These are phyloP conservation scores for Ogataea ramenticola DNA, from an alignment of 805 yeast genomes.

Conservation along the genomic window DNA sequence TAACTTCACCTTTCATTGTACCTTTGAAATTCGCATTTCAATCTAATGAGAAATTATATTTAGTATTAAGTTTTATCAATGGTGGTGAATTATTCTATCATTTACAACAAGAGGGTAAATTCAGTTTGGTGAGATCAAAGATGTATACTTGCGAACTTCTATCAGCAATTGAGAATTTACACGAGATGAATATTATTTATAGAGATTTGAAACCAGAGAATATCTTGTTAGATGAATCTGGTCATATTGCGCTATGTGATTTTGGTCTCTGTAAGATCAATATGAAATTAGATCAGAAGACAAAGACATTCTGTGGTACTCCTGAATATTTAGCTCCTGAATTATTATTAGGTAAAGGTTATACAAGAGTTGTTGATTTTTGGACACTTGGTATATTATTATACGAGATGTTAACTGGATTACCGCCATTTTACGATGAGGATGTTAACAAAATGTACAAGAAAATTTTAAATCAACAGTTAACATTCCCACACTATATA, in stretches of 20 bases:
- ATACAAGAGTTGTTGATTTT: constrained; percentile 95
- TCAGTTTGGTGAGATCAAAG: constrained; percentile 81
- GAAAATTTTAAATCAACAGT: constrained; percentile 83
- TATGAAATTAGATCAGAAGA: constrained; percentile 83
- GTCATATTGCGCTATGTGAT: constrained; percentile 96
- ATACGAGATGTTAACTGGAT: constrained; percentile 93
- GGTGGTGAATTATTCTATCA: constrained; percentile 83
- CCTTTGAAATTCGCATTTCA: constrained; percentile 95
- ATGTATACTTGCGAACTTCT: constrained; percentile 92
- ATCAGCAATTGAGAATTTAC: constrained; percentile 88
- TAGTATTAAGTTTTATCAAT: constrained; percentile 87
- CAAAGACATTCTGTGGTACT: constrained; percentile 93
- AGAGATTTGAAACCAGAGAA: constrained; percentile 96
- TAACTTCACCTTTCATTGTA: constrained; percentile 91
- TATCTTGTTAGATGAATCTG: constrained; percentile 88
- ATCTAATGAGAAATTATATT: constrained; percentile 88
- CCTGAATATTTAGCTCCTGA: constrained; percentile 98
- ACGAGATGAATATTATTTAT: constrained; percentile 86
- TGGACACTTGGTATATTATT: constrained; percentile 95
- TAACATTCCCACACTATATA: constrained; percentile 82
- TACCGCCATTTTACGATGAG: constrained; percentile 96
- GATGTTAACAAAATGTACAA: constrained; percentile 90
- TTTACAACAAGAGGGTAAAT: constrained; percentile 83
- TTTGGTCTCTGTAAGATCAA: constrained; percentile 94
- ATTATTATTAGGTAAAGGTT: constrained; percentile 82